Evolutionary conservation across 441 rosid species (phyloP).

Genomic region (Hura crepitans): DNA sequence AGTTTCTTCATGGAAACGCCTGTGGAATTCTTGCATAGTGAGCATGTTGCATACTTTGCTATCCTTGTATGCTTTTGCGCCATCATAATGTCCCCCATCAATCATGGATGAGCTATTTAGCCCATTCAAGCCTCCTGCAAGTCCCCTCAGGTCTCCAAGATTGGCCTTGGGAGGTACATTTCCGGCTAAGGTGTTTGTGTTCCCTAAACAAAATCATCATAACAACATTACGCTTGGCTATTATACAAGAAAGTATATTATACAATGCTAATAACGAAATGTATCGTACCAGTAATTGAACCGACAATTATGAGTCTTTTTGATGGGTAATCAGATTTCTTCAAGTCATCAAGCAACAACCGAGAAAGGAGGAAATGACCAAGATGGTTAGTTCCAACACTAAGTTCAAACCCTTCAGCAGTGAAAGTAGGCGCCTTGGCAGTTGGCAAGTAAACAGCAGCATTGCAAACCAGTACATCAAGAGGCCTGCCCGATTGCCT

Average conservation of each 20-base stretch:
- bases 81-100: constrained; percentile 58
- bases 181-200: constrained; percentile 61
- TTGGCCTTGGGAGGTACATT: constrained; percentile 64
- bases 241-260: neutral
- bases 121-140: constrained; percentile 51
- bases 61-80: constrained; percentile 72
- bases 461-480: constrained; percentile 60
- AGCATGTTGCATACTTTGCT: constrained; percentile 78
- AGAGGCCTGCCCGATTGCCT: constrained; percentile 44
- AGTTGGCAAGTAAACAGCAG: constrained; percentile 62
- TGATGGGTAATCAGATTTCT: constrained; percentile 59
- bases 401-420: constrained; percentile 66
- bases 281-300: constrained; percentile 53
- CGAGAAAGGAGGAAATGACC: constrained; percentile 61
- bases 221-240: constrained; percentile 16
- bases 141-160: constrained; percentile 63
- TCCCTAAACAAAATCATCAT: constrained; percentile 31
- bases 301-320: constrained; percentile 59
- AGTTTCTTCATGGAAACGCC: constrained; percentile 57
- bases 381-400: constrained; percentile 66
- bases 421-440: constrained; percentile 55
- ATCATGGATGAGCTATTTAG: constrained; percentile 55
- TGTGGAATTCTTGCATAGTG: constrained; percentile 63
- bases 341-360: constrained; percentile 50
- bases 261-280: neutral